Evolutionary conservation across 345 rosid genomes (phyloP).

Genomic region (Eucalyptus pumila): DNA sequence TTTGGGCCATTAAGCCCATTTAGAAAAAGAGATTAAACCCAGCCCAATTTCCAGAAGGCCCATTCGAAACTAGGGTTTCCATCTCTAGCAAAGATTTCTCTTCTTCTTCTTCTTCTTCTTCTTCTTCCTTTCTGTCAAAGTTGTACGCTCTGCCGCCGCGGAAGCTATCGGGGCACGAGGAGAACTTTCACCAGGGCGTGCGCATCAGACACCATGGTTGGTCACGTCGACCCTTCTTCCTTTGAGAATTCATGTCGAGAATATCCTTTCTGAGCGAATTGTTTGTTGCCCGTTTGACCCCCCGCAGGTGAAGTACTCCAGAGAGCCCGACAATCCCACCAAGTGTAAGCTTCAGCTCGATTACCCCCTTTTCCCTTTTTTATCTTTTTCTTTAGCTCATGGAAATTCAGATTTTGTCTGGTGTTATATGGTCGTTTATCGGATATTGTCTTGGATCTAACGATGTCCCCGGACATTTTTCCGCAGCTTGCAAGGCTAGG

Average conservation of each 20-base stretch:
- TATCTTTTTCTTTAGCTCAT: not conserved
- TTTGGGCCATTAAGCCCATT: not conserved
- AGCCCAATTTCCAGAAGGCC: not conserved
- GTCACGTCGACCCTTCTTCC: not conserved
- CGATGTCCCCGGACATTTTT: not conserved
- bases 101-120: not conserved
- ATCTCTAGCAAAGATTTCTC: not conserved
- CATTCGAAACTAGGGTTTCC: not conserved
- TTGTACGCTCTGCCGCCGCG: not conserved
- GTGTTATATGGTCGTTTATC: not conserved
- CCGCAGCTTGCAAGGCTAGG: constrained; percentile 68
- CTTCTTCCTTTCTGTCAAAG: not conserved
- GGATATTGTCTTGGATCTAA: not conserved
- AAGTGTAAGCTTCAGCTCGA: constrained; percentile 30
- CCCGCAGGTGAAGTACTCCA: constrained; percentile 58
- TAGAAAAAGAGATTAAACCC: not conserved
- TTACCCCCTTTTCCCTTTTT: not conserved
- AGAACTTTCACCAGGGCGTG: not conserved
- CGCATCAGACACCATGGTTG: not conserved
- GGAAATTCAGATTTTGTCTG: not conserved
- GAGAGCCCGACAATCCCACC: constrained; percentile 68
- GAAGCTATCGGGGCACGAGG: not conserved
- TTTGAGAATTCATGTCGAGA: not conserved
- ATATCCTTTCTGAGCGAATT: not conserved
- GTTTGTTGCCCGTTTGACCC: not conserved